Conservation (phyloP, 345 rosid species). For the Boechera divaricarpa region DNA sequence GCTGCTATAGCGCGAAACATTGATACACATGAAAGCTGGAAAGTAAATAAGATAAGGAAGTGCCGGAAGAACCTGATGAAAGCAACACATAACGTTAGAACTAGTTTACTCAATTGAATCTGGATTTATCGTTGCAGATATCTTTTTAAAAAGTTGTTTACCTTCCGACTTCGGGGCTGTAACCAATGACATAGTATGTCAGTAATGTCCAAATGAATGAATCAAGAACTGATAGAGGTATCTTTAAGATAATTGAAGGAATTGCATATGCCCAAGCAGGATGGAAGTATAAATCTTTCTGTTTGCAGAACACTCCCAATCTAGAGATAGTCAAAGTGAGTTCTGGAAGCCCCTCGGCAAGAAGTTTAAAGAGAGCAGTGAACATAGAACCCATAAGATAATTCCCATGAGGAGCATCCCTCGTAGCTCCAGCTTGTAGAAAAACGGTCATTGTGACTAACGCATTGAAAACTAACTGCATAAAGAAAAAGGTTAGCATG, state of each 20-base stretch:
- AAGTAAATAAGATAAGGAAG: slow-evolving; percentile 53
- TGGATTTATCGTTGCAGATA: slow-evolving; percentile 34
- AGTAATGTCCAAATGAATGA: slow-evolving; percentile 52
- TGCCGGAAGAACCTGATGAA: slow-evolving; percentile 55
- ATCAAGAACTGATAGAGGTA: slow-evolving; percentile 54
- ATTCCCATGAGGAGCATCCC: slow-evolving; percentile 47
- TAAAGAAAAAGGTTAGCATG: slow-evolving; percentile 15
- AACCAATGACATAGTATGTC: slow-evolving; percentile 64
- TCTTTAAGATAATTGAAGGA: slow-evolving; percentile 55
- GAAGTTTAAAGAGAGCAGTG: slow-evolving; percentile 47
- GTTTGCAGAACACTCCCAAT: slow-evolving; percentile 55
- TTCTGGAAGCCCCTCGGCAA: slow-evolving; percentile 59
- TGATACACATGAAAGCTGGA: slow-evolving; percentile 57
- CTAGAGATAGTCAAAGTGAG: slow-evolving; percentile 49
- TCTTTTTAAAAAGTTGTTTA: slow-evolving; percentile 46
- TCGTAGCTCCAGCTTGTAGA: slow-evolving; percentile 40
- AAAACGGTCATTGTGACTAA: slow-evolving; percentile 51
- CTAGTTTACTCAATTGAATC: background rate
- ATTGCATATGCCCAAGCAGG: slow-evolving; percentile 64
- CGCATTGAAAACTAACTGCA: slow-evolving; percentile 51
- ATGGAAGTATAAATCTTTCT: slow-evolving; percentile 50
- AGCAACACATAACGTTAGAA: slow-evolving; percentile 6
- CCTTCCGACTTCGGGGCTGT: slow-evolving; percentile 51
- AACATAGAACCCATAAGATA: slow-evolving; percentile 53
- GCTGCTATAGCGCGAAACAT: slow-evolving; percentile 57